Percentiles rank a stretch among this genome's conserved stretches.
These are phyloP conservation scores for Chytridium lagenaria DNA, from an alignment of 371 early-diverging fungal species.

Conservation along the genomic window DNA sequence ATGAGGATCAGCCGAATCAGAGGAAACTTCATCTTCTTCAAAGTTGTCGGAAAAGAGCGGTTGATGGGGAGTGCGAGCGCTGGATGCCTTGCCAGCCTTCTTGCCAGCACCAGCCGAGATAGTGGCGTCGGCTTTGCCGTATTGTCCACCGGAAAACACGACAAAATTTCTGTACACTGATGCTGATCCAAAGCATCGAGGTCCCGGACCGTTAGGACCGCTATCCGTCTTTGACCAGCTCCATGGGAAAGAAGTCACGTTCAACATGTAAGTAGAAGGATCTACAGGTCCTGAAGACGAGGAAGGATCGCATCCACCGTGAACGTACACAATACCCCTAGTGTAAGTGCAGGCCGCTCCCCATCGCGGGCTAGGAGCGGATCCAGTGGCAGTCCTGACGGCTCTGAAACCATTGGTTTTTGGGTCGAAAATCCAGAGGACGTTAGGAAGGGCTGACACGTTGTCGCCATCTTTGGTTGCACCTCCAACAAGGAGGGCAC, in stretches of 20 bases:
- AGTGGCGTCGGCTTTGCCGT: background rate
- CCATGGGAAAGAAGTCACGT: background rate
- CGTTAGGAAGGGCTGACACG: background rate
- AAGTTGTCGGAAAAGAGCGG: background rate
- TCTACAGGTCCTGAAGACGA: background rate
- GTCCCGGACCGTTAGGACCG: background rate
- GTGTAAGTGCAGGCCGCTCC: constrained; percentile 1
- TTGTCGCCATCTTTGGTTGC: background rate
- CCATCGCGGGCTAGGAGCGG: constrained; percentile 2
- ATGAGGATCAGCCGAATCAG: background rate
- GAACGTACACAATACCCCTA: background rate
- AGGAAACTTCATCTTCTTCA: background rate
- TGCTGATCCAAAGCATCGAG: constrained; percentile 10
- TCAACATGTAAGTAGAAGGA: background rate
- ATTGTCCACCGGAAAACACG: constrained; percentile 9
- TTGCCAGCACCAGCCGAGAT: background rate
- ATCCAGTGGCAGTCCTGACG: background rate
- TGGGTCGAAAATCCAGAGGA: constrained; percentile 13
- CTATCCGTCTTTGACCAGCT: background rate
- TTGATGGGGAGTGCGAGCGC: background rate
- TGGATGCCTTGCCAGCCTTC: background rate
- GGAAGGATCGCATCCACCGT: constrained; percentile 13
- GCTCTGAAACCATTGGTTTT: background rate
- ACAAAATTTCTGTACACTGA: background rate
- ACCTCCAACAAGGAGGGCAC: background rate